phyloP scores from a whole-genome alignment of 2,329 filamentous ascomycete genomes.

The Rutstroemia sp. region DNA sequence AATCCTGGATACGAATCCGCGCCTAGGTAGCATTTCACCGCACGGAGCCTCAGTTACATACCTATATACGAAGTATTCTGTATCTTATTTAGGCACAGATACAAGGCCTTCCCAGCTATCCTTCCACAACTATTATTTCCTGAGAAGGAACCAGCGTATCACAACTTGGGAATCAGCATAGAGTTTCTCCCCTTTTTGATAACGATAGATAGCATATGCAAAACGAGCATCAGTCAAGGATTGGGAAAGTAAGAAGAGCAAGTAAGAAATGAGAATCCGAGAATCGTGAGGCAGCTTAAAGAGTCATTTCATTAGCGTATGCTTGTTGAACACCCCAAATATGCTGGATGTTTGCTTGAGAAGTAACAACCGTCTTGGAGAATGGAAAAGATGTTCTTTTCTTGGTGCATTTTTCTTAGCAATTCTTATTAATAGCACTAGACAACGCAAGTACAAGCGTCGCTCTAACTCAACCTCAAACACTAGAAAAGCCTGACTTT shows the following conservation, averaged over 20 bases:
- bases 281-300: too few species aligned
- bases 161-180: background rate
- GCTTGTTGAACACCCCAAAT: too few species aligned
- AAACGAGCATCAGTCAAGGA: background rate
- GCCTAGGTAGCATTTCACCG: too few species aligned
- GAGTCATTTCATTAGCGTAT: too few species aligned
- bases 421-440: background rate
- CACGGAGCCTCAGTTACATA: background rate
- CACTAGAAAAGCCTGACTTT: background rate
- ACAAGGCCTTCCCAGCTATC: conserved; percentile 4
- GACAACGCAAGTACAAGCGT: background rate
- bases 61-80: background rate
- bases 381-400: too few species aligned
- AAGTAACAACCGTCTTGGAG: too few species aligned
- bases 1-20: too few species aligned
- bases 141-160: background rate
- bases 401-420: background rate
- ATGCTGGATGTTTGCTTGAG: too few species aligned
- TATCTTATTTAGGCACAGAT: background rate
- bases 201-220: background rate
- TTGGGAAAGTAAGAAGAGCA: too few species aligned
- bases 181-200: background rate
- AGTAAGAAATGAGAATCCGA: too few species aligned
- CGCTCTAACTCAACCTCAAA: background rate
- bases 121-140: background rate